phyloP scores from a whole-genome alignment of 2,329 filamentous ascomycete genomes.

The Fusarium torulosum region DNA sequence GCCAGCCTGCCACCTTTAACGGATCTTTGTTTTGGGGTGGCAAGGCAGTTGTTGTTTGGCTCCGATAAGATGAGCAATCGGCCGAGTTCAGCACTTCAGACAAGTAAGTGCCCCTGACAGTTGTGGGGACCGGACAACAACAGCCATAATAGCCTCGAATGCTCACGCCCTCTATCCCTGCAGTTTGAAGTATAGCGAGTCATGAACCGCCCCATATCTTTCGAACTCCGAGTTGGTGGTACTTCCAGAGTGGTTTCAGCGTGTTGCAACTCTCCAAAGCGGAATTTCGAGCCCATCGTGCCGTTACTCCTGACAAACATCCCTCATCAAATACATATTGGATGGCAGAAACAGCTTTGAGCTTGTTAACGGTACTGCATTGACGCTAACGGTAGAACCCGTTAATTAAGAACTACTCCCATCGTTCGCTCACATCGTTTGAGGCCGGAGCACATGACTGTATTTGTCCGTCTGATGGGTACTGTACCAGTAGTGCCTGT shows the following conservation, averaged over 20 bases:
- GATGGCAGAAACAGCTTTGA: conserved; percentile 11
- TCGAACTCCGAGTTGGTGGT: conserved; percentile 5
- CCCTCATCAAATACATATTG: not conserved
- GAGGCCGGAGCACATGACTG: conserved; percentile 4
- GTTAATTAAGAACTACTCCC: conserved; percentile 10
- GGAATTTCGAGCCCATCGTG: conserved; percentile 1
- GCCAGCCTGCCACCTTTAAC: not conserved
- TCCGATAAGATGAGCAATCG: conserved; percentile 34
- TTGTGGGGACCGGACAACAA: conserved; percentile 25
- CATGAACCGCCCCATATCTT: conserved; percentile 26
- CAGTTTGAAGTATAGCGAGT: conserved; percentile 29
- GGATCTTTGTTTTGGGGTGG: conserved; percentile 14
- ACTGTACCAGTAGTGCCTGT: conserved; percentile 15
- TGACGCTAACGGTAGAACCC: conserved; percentile 13
- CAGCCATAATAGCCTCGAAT: not conserved
- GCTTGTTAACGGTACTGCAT: conserved; percentile 15
- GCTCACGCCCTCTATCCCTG: conserved; percentile 28
- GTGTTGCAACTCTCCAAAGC: conserved; percentile 5
- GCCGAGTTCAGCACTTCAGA: conserved; percentile 30
- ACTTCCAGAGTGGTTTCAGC: conserved; percentile 11
- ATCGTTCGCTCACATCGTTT: not conserved
- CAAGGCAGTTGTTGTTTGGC: conserved; percentile 7
- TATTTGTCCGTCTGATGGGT: conserved; percentile 1
- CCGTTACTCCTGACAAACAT: not conserved
- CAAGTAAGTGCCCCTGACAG: conserved; percentile 16